Evolutionary conservation across 2,329 filamentous ascomycete species (phyloP), one percentile per base, ranked within the genome.

Genomic region (Fusarium goolgardi): DNA sequence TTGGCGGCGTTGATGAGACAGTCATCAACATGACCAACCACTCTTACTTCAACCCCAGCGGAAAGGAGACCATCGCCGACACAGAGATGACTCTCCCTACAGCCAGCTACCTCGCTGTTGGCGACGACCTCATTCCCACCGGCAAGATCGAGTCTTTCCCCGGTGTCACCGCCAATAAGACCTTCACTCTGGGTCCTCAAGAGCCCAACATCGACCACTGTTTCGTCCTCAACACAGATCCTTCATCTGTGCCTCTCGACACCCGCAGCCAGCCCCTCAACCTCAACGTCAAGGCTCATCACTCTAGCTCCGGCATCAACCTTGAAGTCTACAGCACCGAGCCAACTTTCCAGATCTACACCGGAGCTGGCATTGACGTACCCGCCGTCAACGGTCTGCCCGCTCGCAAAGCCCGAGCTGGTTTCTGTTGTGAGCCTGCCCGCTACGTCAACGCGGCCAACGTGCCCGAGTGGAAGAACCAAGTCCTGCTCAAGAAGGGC

Each of bases 301-400:
- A 97, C 78, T 88, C 93, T 8, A 83, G 83, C 50, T 91, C 89
- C 29, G 88, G 88, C 66, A 85, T 97, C 70, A 91, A 96, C 77
- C 88, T 98, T 50, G 92, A 97, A 79, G 91, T 97, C 8, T 83
- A 89, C 74, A 96, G 92, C 82, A 98, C 95, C 0, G 95, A 98
- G 83, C 96, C 96, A 0, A 92, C 93, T 0, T 98, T 97, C 84
- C 95, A 98, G 79, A 97, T 97, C 81, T 98, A 98, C 81, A 96
- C 94, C 0, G 96, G 95, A 69, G 90, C 92, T 75, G 90, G 89
- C 75, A 94, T 96, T 69, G 82, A 96, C 72, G 90, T 97, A 15
- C 90, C 92, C 0, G 90, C 82, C 31, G 83, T 88, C 5, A 84
- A 83, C n/a, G 84, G 84, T 4, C 78, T 86, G 29, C 87, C 90